Percentiles rank a stretch among this genome's conserved stretches.
Conservation (phyloP, 441 rosid species). For the Aleurites moluccanus region DNA sequence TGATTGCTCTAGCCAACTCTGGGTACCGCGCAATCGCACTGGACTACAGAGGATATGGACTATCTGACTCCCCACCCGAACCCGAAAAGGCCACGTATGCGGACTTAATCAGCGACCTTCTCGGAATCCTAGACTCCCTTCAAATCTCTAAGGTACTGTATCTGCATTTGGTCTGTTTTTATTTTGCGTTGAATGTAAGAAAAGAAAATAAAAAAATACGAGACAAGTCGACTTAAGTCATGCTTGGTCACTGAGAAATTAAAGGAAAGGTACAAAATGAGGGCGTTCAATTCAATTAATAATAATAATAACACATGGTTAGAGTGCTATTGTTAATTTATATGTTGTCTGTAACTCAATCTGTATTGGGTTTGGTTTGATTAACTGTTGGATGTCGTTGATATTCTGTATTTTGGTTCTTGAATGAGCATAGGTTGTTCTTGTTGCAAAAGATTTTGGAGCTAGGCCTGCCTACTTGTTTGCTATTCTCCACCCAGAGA, state of each 20-base stretch:
- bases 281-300: too few relatives aligned
- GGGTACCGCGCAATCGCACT: slow-evolving; percentile 57
- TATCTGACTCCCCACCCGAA: slow-evolving; percentile 49
- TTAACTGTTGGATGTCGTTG: not conserved
- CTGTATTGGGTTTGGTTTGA: not conserved
- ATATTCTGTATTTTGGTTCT: not conserved
- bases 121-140: slow-evolving; percentile 42
- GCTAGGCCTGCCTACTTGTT: slow-evolving; percentile 36
- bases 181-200: not conserved
- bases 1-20: slow-evolving; percentile 43
- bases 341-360: too few relatives aligned
- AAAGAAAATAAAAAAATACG: too few relatives aligned
- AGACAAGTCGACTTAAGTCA: too few relatives aligned
- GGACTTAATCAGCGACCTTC: slow-evolving; percentile 36
- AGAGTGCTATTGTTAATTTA: too few relatives aligned
- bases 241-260: not conserved
- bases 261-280: not conserved
- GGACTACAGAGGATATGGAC: slow-evolving; percentile 53
- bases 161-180: not conserved
- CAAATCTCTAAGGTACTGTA: slow-evolving; percentile 36
- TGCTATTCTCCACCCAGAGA: slow-evolving; percentile 40
- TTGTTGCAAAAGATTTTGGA: slow-evolving; percentile 58
- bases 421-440: slow-evolving; percentile 34
- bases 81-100: slow-evolving; percentile 41
- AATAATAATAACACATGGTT: too few relatives aligned